Base-by-base conservation (phyloP, 2,329 filamentous ascomycete genomes). In the Colletotrichum endophyticum region DNA sequence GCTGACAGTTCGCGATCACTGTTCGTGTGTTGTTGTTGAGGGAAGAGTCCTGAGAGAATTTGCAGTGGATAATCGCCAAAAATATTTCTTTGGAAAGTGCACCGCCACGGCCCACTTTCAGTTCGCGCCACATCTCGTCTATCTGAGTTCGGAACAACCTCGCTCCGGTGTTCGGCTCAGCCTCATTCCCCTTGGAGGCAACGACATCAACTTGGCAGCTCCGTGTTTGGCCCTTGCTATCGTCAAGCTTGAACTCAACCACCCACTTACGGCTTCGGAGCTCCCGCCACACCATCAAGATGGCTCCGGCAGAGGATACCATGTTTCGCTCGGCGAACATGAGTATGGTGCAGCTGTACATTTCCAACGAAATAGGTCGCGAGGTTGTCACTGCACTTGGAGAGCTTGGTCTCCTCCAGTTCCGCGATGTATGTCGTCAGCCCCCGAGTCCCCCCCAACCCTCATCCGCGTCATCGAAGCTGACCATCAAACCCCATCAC, bases 301-400 rank as follows among this genome's bases (percentile, higher is more conserved):
- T 94, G 92, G 92, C 91, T 86, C 89, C 90, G 80, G 87, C 89
- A 85, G 88, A 95, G 88, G 96, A 99, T 89, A 98, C 96, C 87
- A 95, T 98, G 90, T 99, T 99, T 93, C 96, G 98, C 92, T 99
- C 97, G 85, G 95, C 96, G 95, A 95, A 98, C 87, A 99, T 99
- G 97, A 98, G 96, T 91, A 94, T 99, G 94, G 98, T 98, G 84
- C 97, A 99, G 93, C 94, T 99, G 83, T 99, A 99, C 88, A 98
- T 99, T 83, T 95, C 97, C 83, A 99, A 98, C 85, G 97, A 99
- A 90, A 99, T 99, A 81, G 96, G 97, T 81, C 93, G 97, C 84
- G 98, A 99, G 89, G 96, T 98, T 82, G 96, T 99, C 79, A 98
- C 96, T 84, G 96, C 96, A 73, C 90, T 99, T 79, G 97, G 97